Conservation (phyloP, 495 filamentous ascomycete species). For the Aspergillus hancockii region DNA sequence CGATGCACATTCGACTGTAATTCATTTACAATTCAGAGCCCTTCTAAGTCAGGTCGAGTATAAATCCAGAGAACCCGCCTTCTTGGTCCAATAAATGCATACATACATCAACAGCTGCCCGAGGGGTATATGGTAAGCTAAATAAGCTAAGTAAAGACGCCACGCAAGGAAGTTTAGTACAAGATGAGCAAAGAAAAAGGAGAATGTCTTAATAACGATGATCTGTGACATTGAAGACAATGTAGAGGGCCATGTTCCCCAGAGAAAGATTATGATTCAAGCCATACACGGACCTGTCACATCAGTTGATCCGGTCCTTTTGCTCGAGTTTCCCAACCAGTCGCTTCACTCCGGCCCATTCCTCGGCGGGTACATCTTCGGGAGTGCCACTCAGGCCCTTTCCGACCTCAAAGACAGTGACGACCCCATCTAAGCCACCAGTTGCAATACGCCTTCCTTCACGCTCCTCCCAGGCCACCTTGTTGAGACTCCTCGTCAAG, state of each 20-base stretch:
- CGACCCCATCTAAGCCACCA: conserved; percentile 84
- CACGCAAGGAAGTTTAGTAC: conserved; percentile 17
- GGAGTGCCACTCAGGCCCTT: conserved; percentile 72
- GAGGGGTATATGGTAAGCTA: conserved; percentile 24
- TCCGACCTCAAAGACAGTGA: conserved; percentile 93
- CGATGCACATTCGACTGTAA: background rate
- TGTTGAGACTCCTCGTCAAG: conserved; percentile 82
- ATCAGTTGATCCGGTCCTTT: conserved; percentile 40
- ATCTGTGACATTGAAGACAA: background rate
- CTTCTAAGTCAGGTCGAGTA: background rate
- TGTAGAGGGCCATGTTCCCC: background rate
- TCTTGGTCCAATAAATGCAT: conserved; percentile 17
- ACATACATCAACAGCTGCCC: conserved; percentile 21
- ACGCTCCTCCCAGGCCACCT: conserved; percentile 85
- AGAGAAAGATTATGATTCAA: background rate
- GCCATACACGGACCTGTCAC: conserved; percentile 12
- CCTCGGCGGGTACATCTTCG: conserved; percentile 77
- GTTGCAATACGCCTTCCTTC: conserved; percentile 85
- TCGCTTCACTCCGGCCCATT: conserved; percentile 90
- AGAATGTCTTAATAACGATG: too few species aligned
- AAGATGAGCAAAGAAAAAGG: conserved; percentile 1
- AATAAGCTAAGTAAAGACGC: conserved; percentile 16
- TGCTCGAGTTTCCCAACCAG: conserved; percentile 68
- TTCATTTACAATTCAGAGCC: background rate
- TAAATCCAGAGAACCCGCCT: conserved; percentile 8